Conservation (phyloP, 345 rosid genomes). For the rapeseed (Brassica napus) region Da-Ae NC_063451.1:21145501-21146000, state of each 20-base stretch:
- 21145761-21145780: conserved; percentile 33
- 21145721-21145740: neutral
- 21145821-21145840: conserved; percentile 2
- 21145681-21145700: neutral
- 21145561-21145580: too few species aligned
- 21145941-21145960: neutral
- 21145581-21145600: too few species aligned
- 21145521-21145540: too few species aligned
- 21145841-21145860: neutral
- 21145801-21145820: neutral
- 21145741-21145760: conserved; percentile 6
- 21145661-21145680: neutral
- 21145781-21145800: conserved; percentile 17
- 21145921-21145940: conserved; percentile 18
- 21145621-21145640: neutral
- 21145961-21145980: neutral
- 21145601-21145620: neutral
- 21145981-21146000: neutral
- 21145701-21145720: neutral
- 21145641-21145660: neutral
- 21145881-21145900: neutral
- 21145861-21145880: neutral
- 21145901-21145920: conserved; percentile 15
- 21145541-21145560: too few species aligned
- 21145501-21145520: too few species aligned